Evolutionary conservation across 2,329 filamentous ascomycete genomes (phyloP).

Genomic region (Fusarium verticillioides): DNA sequence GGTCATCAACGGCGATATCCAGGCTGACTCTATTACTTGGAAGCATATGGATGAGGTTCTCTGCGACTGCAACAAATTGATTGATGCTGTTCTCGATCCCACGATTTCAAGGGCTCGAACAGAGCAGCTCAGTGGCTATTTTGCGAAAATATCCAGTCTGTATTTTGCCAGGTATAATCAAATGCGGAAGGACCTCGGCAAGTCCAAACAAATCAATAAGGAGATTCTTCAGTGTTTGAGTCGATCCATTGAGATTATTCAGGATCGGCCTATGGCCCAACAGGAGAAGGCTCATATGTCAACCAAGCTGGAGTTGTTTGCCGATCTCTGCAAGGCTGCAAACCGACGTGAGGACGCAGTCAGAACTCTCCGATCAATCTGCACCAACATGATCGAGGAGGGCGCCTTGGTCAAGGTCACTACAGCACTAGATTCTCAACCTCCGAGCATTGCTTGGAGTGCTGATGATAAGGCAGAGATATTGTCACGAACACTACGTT

Average conservation of each 20-base stretch:
- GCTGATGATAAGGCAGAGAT: constrained; percentile 59
- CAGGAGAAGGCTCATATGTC: constrained; percentile 69
- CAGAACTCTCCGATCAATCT: constrained; percentile 68
- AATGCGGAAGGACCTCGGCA: constrained; percentile 57
- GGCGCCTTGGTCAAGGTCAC: constrained; percentile 67
- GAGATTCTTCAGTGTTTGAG: constrained; percentile 67
- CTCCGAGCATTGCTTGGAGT: constrained; percentile 66
- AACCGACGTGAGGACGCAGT: constrained; percentile 68
- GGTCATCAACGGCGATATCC: constrained; percentile 64
- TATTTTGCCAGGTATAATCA: constrained; percentile 73
- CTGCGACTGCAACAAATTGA: constrained; percentile 64
- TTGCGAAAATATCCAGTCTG: constrained; percentile 76
- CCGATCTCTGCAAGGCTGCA: constrained; percentile 66
- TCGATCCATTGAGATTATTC: constrained; percentile 72
- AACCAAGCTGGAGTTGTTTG: constrained; percentile 74
- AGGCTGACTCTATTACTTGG: constrained; percentile 61
- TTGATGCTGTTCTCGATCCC: constrained; percentile 63
- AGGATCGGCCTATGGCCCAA: constrained; percentile 63
- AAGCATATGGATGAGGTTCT: constrained; percentile 66
- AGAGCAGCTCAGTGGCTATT: constrained; percentile 58
- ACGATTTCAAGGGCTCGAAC: constrained; percentile 43
- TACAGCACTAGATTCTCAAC: constrained; percentile 57
- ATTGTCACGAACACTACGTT: constrained; percentile 68
- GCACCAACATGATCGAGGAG: constrained; percentile 68
- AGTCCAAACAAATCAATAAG: constrained; percentile 51